A percentile compares a stretch with the other conserved stretches of the same genome.
Evolutionary conservation across 192 early-diverging fungal genomes (phyloP).

Genomic region (Coemansia sp.): DNA sequence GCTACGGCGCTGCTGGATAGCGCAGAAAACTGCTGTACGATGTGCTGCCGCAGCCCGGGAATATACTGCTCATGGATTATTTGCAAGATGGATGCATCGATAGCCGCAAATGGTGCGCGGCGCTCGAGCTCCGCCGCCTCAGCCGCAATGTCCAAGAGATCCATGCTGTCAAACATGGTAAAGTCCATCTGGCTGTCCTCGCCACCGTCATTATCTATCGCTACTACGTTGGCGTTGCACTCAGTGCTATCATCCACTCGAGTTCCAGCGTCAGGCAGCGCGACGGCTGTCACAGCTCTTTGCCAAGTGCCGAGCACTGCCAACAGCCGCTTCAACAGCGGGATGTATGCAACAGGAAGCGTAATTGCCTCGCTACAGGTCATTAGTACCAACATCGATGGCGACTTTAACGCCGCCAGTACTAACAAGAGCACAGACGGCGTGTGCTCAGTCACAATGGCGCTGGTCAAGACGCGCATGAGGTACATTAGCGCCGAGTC

Average conservation of each 20-base stretch:
- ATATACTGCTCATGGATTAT: constrained; percentile 35
- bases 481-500: constrained; percentile 45
- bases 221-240: background rate
- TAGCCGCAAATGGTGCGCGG: constrained; percentile 14
- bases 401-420: constrained; percentile 17
- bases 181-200: constrained; percentile 32
- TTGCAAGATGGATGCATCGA: constrained; percentile 12
- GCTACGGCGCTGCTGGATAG: constrained; percentile 1
- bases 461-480: constrained; percentile 36
- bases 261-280: background rate
- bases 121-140: constrained; percentile 42
- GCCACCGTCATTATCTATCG: background rate
- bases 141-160: constrained; percentile 31
- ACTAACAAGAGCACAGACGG: constrained; percentile 28
- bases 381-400: background rate
- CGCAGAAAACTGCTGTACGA: constrained; percentile 24
- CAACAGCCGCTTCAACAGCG: constrained; percentile 8
- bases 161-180: constrained; percentile 31
- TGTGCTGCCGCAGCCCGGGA: constrained; percentile 30
- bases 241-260: background rate
- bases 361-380: background rate
- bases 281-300: background rate
- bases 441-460: constrained; percentile 18
- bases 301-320: constrained; percentile 24
- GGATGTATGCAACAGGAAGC: background rate